phyloP scores from a whole-genome alignment of 2,329 filamentous ascomycete species.

The Tolypocladium tropicale region DNA sequence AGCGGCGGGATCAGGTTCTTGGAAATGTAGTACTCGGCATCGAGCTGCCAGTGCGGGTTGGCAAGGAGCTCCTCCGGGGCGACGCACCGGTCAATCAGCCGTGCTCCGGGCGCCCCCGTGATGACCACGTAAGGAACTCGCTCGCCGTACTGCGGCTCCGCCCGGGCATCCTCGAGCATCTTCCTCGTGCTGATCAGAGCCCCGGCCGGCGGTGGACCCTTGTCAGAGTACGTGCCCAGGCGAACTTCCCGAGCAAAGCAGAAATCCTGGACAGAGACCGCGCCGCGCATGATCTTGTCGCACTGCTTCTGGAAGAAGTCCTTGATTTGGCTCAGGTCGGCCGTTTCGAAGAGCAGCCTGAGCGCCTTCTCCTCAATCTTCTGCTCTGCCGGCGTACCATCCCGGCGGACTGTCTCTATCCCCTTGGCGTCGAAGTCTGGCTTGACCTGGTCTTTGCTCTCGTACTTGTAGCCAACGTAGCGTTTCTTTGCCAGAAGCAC shows the following conservation, averaged over 20 bases:
- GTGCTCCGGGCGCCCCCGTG: constrained; percentile 73
- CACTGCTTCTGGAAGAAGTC: constrained; percentile 84
- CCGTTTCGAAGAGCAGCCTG: constrained; percentile 79
- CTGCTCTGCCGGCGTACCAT: constrained; percentile 90
- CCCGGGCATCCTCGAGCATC: constrained; percentile 77
- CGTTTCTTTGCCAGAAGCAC: constrained; percentile 92
- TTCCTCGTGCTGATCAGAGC: constrained; percentile 77
- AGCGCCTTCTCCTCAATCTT: constrained; percentile 92
- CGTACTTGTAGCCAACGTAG: constrained; percentile 97
- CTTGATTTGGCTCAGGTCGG: constrained; percentile 83
- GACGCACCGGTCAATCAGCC: constrained; percentile 83
- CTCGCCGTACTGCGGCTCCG: constrained; percentile 91
- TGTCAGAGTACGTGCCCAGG: constrained; percentile 72
- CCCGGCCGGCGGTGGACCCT: constrained; percentile 71
- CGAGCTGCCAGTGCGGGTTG: constrained; percentile 69
- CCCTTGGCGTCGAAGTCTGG: constrained; percentile 97
- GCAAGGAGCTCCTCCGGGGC: constrained; percentile 72
- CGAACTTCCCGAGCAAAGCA: constrained; percentile 91
- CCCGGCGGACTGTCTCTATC: constrained; percentile 91
- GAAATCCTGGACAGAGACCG: constrained; percentile 87
- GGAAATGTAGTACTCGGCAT: constrained; percentile 92
- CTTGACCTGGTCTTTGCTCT: constrained; percentile 59
- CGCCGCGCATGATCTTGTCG: constrained; percentile 81
- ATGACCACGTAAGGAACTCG: constrained; percentile 91
- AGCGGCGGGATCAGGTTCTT: constrained; percentile 94